Evolutionary conservation across 768 basidiomycete genomes (phyloP).

Genomic region (Leccinum barrowsii): DNA sequence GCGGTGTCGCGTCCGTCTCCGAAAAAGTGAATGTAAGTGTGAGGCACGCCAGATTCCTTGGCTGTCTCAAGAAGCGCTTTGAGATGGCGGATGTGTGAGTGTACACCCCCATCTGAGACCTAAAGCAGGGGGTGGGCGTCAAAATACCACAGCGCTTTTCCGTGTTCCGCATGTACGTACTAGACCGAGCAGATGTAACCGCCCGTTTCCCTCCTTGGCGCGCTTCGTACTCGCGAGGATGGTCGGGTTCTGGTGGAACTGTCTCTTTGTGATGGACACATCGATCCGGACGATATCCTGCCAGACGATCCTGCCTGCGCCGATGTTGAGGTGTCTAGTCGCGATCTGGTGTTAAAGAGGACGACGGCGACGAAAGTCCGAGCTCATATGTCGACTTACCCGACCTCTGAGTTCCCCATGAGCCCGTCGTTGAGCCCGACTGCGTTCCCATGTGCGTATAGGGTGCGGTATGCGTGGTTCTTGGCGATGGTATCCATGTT

Average conservation of each 20-base stretch:
- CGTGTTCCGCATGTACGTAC: conserved; percentile 40
- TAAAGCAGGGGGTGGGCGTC: conserved; percentile 30
- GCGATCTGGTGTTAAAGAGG: background rate
- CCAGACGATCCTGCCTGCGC: conserved; percentile 94
- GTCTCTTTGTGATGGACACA: conserved; percentile 81
- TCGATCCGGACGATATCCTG: conserved; percentile 97
- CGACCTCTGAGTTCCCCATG: conserved; percentile 98
- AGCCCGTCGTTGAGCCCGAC: conserved; percentile 91
- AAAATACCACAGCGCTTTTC: background rate
- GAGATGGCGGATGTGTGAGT: conserved; percentile 89
- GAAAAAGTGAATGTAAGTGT: conserved; percentile 91
- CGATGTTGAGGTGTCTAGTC: conserved; percentile 88
- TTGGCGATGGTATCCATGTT: conserved; percentile 88
- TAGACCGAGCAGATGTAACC: conserved; percentile 85
- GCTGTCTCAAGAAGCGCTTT: conserved; percentile 89
- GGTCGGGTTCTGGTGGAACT: conserved; percentile 74
- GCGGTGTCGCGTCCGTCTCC: conserved; percentile 95
- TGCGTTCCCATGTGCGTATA: conserved; percentile 85
- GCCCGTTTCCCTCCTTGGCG: conserved; percentile 79
- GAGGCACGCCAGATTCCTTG: conserved; percentile 77
- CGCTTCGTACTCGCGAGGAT: conserved; percentile 72
- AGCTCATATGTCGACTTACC: conserved; percentile 47
- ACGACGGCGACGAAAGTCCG: too few species aligned
- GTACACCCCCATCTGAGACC: conserved; percentile 96
- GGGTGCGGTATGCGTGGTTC: conserved; percentile 65